Conservation (phyloP, 2,329 filamentous ascomycete genomes). For the Penicillium sp. region DNA sequence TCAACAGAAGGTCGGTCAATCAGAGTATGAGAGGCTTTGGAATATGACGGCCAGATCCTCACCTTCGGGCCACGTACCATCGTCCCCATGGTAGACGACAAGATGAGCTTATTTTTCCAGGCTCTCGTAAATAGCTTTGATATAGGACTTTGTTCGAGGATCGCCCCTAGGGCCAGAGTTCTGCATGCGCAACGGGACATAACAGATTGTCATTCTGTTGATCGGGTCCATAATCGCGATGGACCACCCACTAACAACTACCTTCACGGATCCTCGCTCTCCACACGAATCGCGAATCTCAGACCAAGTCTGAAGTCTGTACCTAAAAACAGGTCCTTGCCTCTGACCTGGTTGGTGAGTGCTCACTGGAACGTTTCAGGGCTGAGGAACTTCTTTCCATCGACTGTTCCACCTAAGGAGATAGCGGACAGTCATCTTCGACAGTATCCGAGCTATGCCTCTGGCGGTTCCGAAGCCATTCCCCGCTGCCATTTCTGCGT, state of each 20-base stretch:
- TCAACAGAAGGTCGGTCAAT: no score
- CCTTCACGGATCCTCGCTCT: slow-evolving; percentile 6
- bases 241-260: slow-evolving; percentile 22
- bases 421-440: slow-evolving; percentile 11
- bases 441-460: slow-evolving; percentile 5
- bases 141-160: not conserved
- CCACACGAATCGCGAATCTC: slow-evolving; percentile 9
- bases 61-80: no score
- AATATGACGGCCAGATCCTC: no score
- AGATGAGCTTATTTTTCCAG: not conserved
- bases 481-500: not conserved
- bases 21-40: no score
- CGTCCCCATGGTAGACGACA: no score
- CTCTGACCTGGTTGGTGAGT: not conserved
- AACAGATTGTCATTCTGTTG: slow-evolving; percentile 20
- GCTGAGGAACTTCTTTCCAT: slow-evolving; percentile 8
- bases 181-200: slow-evolving; percentile 24
- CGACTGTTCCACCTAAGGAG: slow-evolving; percentile 12
- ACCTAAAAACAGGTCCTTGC: not conserved
- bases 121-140: not conserved
- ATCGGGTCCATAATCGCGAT: slow-evolving; percentile 20
- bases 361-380: slow-evolving; percentile 6
- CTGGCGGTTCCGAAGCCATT: not conserved
- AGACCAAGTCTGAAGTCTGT: slow-evolving; percentile 6
- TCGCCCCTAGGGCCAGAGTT: not conserved